Conservation (phyloP, 2,329 filamentous ascomycete genomes). For the Fusarium hainanense region DNA sequence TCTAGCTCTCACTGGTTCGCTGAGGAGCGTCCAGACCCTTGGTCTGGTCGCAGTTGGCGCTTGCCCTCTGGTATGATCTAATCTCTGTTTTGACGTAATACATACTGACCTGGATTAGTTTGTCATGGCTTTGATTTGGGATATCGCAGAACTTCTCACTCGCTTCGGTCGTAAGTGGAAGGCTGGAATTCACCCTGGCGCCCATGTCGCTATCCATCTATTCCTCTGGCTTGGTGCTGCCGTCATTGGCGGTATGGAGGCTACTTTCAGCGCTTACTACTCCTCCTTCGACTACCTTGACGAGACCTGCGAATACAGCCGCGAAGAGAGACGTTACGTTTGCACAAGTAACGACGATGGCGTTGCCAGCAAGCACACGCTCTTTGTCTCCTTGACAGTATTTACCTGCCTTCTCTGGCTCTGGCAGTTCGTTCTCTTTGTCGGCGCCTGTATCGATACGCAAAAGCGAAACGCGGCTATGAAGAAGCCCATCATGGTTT, state of each 20-base stretch:
- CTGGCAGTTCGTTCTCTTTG: conserved; percentile 55
- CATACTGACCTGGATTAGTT: conserved; percentile 46
- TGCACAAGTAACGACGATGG: conserved; percentile 7
- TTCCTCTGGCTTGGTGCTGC: conserved; percentile 54
- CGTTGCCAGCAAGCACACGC: conserved; percentile 4
- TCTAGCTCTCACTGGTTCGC: conserved; percentile 45
- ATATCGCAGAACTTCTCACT: conserved; percentile 53
- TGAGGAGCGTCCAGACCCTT: conserved; percentile 23
- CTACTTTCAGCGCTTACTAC: conserved; percentile 26
- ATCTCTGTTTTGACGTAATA: not conserved
- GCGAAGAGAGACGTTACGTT: conserved; percentile 4
- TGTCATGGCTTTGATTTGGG: conserved; percentile 52
- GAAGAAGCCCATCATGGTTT: conserved; percentile 42
- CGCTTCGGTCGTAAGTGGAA: conserved; percentile 49
- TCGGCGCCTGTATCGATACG: conserved; percentile 55
- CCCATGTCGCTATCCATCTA: conserved; percentile 57
- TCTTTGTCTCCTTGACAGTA: conserved; percentile 38
- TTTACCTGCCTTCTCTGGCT: conserved; percentile 44
- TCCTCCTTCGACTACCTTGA: conserved; percentile 28
- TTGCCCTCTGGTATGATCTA: conserved; percentile 36
- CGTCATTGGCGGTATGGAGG: conserved; percentile 43
- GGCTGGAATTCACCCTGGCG: conserved; percentile 56
- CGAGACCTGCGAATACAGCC: conserved; percentile 21
- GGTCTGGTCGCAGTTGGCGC: conserved; percentile 22
- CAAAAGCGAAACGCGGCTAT: conserved; percentile 45